phyloP scores from a whole-genome alignment of 768 basidiomycete genomes.

The Cystofilobasidium bisporidii region DNA sequence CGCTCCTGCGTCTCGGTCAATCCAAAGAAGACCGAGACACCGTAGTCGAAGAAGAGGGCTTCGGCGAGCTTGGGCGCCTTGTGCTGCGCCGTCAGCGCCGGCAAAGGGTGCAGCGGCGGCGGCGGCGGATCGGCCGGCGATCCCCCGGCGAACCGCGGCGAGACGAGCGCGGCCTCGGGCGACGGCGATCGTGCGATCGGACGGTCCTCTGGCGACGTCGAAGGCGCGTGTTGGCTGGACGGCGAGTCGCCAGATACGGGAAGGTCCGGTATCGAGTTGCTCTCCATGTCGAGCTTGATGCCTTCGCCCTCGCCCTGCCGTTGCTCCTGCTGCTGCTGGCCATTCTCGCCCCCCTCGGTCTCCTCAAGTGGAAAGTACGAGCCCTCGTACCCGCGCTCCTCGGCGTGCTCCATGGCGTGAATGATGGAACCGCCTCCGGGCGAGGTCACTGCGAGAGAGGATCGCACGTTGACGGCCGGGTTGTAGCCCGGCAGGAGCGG shows the following conservation, averaged over 20 bases:
- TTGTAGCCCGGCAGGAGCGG: conserved; percentile 87
- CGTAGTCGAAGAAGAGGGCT: conserved; percentile 50
- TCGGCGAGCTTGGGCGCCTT: conserved; percentile 38
- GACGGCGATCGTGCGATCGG: neutral
- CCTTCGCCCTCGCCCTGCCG: conserved; percentile 11
- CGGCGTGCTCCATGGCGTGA: conserved; percentile 67
- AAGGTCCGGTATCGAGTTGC: conserved; percentile 5
- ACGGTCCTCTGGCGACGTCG: no score
- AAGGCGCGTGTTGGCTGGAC: no score
- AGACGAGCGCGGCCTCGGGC: neutral
- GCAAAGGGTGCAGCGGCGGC: neutral
- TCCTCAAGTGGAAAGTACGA: conserved; percentile 54
- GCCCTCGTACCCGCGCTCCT: conserved; percentile 81
- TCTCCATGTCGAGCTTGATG: conserved; percentile 29
- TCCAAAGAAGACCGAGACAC: conserved; percentile 87
- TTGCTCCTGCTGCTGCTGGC: conserved; percentile 26
- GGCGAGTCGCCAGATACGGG: neutral
- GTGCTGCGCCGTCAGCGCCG: neutral
- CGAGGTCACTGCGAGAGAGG: conserved; percentile 54
- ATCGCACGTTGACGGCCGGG: conserved; percentile 72
- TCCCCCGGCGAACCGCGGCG: neutral
- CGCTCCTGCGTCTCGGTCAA: conserved; percentile 56
- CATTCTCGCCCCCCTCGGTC: neutral
- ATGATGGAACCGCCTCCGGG: conserved; percentile 52
- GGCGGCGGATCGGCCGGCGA: neutral